These are phyloP conservation scores for Pichia sp. DNA, from an alignment of 1,139 yeast species.

Conservation along the genomic window DNA sequence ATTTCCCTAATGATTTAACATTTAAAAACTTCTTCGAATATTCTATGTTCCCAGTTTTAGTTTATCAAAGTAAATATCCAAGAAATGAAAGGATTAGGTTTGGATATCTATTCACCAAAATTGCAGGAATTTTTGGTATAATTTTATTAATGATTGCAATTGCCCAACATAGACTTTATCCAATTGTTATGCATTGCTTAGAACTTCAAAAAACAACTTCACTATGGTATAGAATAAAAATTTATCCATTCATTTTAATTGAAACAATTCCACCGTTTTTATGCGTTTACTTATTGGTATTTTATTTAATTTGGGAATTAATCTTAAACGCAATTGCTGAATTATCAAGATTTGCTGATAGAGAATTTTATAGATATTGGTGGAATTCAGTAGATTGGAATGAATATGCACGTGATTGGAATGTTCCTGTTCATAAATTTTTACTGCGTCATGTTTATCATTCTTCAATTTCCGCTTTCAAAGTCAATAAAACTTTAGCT, in stretches of 20 bases:
- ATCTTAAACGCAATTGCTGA: constrained; percentile 87
- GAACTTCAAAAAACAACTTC: constrained; percentile 42
- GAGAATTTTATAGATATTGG: constrained; percentile 94
- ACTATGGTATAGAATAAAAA: constrained; percentile 39
- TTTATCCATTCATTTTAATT: constrained; percentile 57
- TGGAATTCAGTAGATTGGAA: constrained; percentile 96
- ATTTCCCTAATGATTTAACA: constrained; percentile 71
- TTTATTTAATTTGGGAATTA: constrained; percentile 92
- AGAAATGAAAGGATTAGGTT: constrained; percentile 65
- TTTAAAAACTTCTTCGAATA: constrained; percentile 61
- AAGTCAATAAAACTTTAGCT: constrained; percentile 60
- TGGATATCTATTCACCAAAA: constrained; percentile 63
- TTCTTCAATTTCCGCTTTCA: constrained; percentile 73
- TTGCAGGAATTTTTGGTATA: constrained; percentile 79
- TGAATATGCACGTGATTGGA: constrained; percentile 92
- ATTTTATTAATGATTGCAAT: constrained; percentile 74
- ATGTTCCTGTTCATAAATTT: constrained; percentile 89
- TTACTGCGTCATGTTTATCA: constrained; percentile 90
- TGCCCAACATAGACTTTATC: constrained; percentile 75
- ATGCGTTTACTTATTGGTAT: constrained; percentile 67
- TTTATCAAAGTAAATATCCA: constrained; percentile 75
- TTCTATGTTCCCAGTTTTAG: constrained; percentile 88
- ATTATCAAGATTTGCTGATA: constrained; percentile 75
- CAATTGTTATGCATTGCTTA: constrained; percentile 59
- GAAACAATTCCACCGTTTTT: constrained; percentile 79